Percentiles rank a stretch among this genome's conserved stretches.
Evolutionary conservation across 257 asterid genomes (phyloP).

Genomic region (Primulina eburnea): DNA sequence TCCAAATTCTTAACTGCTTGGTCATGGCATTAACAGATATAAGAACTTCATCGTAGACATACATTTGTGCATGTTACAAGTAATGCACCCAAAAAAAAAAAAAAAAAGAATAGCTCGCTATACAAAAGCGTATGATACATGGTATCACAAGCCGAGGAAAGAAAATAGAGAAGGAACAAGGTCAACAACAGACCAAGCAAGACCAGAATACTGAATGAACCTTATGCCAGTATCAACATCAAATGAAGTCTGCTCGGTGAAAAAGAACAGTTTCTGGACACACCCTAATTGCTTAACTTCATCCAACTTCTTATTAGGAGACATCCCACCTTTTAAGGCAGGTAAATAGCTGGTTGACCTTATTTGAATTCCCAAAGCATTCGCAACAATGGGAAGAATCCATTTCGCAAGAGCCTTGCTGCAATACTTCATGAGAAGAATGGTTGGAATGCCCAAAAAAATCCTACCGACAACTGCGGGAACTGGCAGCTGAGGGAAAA

Average conservation of each 20-base stretch:
- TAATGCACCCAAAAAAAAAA: constrained; percentile 8
- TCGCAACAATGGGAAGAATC: constrained; percentile 83
- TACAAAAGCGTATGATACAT: not conserved
- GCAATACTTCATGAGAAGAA: constrained; percentile 81
- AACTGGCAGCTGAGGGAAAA: constrained; percentile 57
- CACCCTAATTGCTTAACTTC: constrained; percentile 62
- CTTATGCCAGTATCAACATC: constrained; percentile 95
- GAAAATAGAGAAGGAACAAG: constrained; percentile 83
- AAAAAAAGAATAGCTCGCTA: not conserved
- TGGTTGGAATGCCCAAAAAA: constrained; percentile 80
- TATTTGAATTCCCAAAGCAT: constrained; percentile 75
- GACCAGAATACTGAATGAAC: constrained; percentile 90
- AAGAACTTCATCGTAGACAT: not conserved
- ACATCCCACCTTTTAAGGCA: constrained; percentile 35
- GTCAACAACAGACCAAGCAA: constrained; percentile 95
- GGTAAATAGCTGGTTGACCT: constrained; percentile 79
- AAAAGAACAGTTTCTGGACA: constrained; percentile 55
- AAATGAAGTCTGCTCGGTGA: constrained; percentile 58
- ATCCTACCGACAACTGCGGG: constrained; percentile 62
- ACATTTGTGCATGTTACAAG: not conserved
- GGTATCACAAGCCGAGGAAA: constrained; percentile 57
- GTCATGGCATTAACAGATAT: not conserved
- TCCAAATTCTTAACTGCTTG: not conserved
- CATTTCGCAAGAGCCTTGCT: constrained; percentile 90
- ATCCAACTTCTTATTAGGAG: constrained; percentile 46